Evolutionary conservation across 805 yeast species (phyloP), one percentile per base, ranked within the genome.

Genomic region (Ogataea paraovalis): DNA sequence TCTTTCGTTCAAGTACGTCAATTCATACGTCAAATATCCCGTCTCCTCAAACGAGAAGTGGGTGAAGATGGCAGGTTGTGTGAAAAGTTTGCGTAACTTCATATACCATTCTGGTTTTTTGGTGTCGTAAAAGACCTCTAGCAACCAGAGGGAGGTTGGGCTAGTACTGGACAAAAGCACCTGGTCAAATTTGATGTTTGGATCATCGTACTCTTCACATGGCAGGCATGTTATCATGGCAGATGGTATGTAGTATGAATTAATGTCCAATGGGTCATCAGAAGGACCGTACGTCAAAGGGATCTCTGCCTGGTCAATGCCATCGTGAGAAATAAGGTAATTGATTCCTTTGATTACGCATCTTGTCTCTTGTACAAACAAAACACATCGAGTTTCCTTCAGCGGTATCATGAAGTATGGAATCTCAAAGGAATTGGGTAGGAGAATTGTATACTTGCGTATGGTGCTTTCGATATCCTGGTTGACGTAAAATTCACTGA

Each of bases 381-480:
- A 43, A 2, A 65, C 53, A 16, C 62, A 54, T 21, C 50, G 53
- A 1, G 67, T 58, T 1, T 55, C 47, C 25, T 41, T 42, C 3
- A 65, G 47, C 1, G 69, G 59, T 13, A 65, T 43, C 40, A 63
- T 34, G 34, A 56, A 57, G 16, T 53, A 42, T 1, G 71, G 71
- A 1, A 64, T 33, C 21, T 58, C 62, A 46, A 63, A 62, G 9
- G 54, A 49, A 28, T 55, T 59, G n/a, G 59, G 53, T 3, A 64
- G 43, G 16, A 63, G 41, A 2, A 50, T 39, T 2, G 62, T 53
- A 14, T 56, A 50, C 41, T 59, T 61, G 19, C 46, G 56, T 14
- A 51, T 46, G 21, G 52, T 38, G 20, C 46, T 47, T 10, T 50
- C 53, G 14, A 49, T 43, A 10, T 44, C 47, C 2, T 50, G 36